Evolutionary conservation across 192 early-diverging fungal genomes (phyloP).

Genomic region (Gryganskiella cystojenkinii): DNA sequence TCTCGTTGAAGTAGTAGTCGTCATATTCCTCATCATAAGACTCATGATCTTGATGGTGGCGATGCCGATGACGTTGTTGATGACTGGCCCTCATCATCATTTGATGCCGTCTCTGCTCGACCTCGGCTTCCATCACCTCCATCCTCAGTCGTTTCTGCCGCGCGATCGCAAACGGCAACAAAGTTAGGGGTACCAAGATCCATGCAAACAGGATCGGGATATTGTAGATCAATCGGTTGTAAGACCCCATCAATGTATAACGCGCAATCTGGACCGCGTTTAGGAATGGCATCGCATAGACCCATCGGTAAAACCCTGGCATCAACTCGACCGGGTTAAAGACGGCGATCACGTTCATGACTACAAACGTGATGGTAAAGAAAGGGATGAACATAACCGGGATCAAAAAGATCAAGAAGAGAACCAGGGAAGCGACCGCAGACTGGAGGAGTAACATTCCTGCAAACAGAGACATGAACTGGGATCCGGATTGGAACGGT

Average conservation of each 20-base stretch:
- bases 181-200: slow-evolving; percentile 31
- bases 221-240: slow-evolving; percentile 48
- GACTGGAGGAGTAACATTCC: slow-evolving; percentile 37
- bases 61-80: neutral
- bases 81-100: neutral
- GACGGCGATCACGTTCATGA: slow-evolving; percentile 55
- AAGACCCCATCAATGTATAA: slow-evolving; percentile 54
- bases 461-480: slow-evolving; percentile 31
- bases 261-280: slow-evolving; percentile 58
- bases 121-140: slow-evolving; percentile 19
- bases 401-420: slow-evolving; percentile 40
- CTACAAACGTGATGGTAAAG: slow-evolving; percentile 35
- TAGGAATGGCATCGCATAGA: slow-evolving; percentile 59
- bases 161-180: slow-evolving; percentile 41
- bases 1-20: neutral
- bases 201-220: slow-evolving; percentile 57
- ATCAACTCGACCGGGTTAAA: slow-evolving; percentile 53
- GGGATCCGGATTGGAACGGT: slow-evolving; percentile 20
- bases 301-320: slow-evolving; percentile 51
- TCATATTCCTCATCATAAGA: neutral
- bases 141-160: slow-evolving; percentile 44
- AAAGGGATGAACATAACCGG: slow-evolving; percentile 29
- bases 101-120: slow-evolving; percentile 1
- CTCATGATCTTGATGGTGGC: neutral
- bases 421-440: slow-evolving; percentile 36